Evolutionary conservation across 1,139 yeast species (phyloP).

Genomic region (Lodderomyces metapsilosis): DNA sequence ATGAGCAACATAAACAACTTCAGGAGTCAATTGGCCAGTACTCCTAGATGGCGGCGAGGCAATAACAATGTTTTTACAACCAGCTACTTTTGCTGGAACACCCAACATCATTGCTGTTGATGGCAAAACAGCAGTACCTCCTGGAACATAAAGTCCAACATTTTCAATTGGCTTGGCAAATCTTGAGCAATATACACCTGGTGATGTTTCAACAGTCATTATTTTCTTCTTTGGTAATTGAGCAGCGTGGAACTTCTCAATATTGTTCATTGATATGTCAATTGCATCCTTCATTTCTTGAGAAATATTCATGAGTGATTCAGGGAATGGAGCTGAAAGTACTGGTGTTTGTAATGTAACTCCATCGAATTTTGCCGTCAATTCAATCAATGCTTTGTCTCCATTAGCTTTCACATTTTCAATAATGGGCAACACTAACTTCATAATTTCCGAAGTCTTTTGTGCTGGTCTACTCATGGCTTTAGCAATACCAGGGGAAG

Average conservation of each 20-base stretch:
- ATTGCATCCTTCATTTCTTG: constrained; percentile 81
- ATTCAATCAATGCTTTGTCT: constrained; percentile 80
- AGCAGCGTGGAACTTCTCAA: constrained; percentile 89
- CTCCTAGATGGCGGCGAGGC: constrained; percentile 97
- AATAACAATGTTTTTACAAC: constrained; percentile 86
- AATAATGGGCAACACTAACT: constrained; percentile 85
- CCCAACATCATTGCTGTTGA: constrained; percentile 98
- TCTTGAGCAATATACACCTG: constrained; percentile 92
- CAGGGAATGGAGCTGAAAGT: constrained; percentile 82
- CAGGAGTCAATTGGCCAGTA: constrained; percentile 93
- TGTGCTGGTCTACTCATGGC: constrained; percentile 89
- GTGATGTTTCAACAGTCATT: constrained; percentile 86
- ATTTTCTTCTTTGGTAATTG: constrained; percentile 71
- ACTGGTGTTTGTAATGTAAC: constrained; percentile 72
- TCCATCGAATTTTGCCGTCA: constrained; percentile 87
- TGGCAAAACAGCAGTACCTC: constrained; percentile 98
- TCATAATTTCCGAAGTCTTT: constrained; percentile 87
- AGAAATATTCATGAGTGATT: constrained; percentile 69
- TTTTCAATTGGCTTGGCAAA: constrained; percentile 92
- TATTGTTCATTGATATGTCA: constrained; percentile 85
- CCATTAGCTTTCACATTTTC: constrained; percentile 75
- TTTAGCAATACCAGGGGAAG: constrained; percentile 45
- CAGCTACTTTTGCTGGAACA: constrained; percentile 98
- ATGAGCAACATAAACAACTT: constrained; percentile 95
- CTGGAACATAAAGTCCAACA: constrained; percentile 96